Conservation (phyloP, 2,329 filamentous ascomycete species). For the Stagonosporopsis rhizophila region DNA sequence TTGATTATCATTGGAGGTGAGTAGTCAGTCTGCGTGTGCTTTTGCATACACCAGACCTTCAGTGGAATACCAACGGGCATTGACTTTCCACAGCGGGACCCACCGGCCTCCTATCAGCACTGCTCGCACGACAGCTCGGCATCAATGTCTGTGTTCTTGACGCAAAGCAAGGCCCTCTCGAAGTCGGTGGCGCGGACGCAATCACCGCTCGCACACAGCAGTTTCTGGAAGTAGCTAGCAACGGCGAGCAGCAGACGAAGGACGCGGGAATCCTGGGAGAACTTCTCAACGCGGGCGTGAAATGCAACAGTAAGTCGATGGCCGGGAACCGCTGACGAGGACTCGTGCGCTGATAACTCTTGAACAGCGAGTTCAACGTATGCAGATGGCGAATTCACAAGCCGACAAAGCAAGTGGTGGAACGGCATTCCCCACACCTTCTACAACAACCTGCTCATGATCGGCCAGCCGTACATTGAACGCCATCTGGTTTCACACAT, state of each 20-base stretch:
- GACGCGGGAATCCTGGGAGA: slow-evolving; percentile 31
- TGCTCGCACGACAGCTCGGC: slow-evolving; percentile 54
- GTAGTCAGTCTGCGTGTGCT: neutral
- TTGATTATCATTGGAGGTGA: slow-evolving; percentile 28
- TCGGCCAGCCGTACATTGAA: slow-evolving; percentile 58
- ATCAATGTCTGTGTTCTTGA: slow-evolving; percentile 52
- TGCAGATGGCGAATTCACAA: slow-evolving; percentile 56
- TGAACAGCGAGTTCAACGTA: slow-evolving; percentile 56
- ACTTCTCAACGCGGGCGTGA: slow-evolving; percentile 53
- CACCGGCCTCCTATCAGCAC: slow-evolving; percentile 56
- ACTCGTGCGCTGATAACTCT: neutral
- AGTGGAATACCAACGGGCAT: too few relatives aligned
- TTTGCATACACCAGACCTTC: too few relatives aligned
- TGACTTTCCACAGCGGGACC: slow-evolving; percentile 50
- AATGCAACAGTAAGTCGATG: slow-evolving; percentile 55
- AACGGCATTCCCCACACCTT: slow-evolving; percentile 54
- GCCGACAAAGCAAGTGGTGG: slow-evolving; percentile 59
- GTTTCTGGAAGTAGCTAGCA: slow-evolving; percentile 55
- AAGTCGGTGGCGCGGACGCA: slow-evolving; percentile 57
- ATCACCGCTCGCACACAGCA: slow-evolving; percentile 60
- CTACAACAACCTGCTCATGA: slow-evolving; percentile 60
- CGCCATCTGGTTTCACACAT: slow-evolving; percentile 49
- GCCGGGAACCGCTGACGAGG: too few relatives aligned
- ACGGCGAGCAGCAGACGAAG: slow-evolving; percentile 41
- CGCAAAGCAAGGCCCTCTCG: slow-evolving; percentile 49